A percentile compares a stretch with the other conserved stretches of the same genome.
Evolutionary conservation across 225 moss, liverwort and hornwort genomes (phyloP).

Genomic region (Antitrichia curtipendula): DNA sequence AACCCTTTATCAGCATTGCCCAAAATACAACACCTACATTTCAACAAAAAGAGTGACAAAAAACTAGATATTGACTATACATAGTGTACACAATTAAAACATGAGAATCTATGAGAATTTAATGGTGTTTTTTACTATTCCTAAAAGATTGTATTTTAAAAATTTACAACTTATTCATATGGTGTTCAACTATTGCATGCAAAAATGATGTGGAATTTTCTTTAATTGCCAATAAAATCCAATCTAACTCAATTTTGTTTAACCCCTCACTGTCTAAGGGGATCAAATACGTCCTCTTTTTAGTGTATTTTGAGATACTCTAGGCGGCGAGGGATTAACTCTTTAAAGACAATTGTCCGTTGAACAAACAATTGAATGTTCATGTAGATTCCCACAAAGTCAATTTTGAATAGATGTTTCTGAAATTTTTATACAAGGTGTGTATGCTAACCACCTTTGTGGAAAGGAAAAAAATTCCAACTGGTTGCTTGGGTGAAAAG

Average conservation of each 20-base stretch:
- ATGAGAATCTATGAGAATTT: background rate
- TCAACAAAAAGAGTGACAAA: too few species aligned
- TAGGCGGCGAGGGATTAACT: too few species aligned
- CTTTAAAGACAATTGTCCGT: too few species aligned
- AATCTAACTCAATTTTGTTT: background rate
- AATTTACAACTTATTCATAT: background rate
- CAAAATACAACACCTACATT: too few species aligned
- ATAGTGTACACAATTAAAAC: background rate
- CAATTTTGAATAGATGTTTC: background rate
- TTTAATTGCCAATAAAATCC: background rate
- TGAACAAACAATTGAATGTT: too few species aligned
- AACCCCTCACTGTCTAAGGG: too few species aligned
- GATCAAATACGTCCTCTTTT: too few species aligned
- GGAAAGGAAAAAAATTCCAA: rapidly evolving
- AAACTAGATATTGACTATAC: background rate
- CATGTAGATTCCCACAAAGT: too few species aligned
- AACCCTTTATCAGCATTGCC: too few species aligned
- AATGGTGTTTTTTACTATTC: background rate
- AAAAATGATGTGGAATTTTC: background rate
- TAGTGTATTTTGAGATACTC: too few species aligned
- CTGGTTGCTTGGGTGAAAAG: rapidly evolving
- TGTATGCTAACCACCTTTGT: rapidly evolving
- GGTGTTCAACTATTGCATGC: rapidly evolving
- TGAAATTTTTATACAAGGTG: background rate
- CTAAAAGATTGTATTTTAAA: background rate